Base-by-base conservation (phyloP, 805 yeast genomes). In the Saturnispora besseyi region DNA sequence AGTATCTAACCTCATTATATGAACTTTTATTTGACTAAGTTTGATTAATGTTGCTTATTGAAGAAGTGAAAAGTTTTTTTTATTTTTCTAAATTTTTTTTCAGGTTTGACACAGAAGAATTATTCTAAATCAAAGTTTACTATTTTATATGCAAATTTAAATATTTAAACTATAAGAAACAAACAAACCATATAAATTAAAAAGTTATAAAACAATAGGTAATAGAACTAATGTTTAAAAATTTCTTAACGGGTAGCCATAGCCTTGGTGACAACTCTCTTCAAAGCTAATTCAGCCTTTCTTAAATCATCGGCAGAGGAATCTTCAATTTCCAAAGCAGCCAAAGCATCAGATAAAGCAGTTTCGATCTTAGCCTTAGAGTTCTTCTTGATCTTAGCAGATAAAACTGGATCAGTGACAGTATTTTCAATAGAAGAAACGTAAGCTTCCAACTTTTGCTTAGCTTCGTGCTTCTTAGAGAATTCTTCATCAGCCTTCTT, bases 261-360 rank as follows among this genome's bases (percentile, higher is more conserved):
- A 74, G 97, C 97, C 82, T 89, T 91, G 81, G 96, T 91, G 73
- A 91, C 97, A 70, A 91, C 96, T 77, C 99, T 87, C 89, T 93
- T 93, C 74, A 93, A 87, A 74, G 89, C 84, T 73, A 93, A 88
- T 82, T 93, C 98, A 70, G 99, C 98, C 85, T 88, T 93, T 85
- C 98, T 87, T 80, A 78, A 82, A 76, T 90, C 97, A 70, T 93
- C 99, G 72, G 96, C 91, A 65, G 95, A 68, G 56, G 96, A 81
- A 63, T 93, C 98, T 79, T 91, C 96, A 60, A 93, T 78, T 79
- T 90, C 96, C 70, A 91, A 85, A 73, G 97, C 90, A 68, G 96
- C 95, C 78, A 91, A 76, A 73, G 98, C 98, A 67, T 91, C 98
- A 64, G 98, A 87, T 69, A 91, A 82, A 76, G 97, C 96, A 71